These are phyloP conservation scores for Pseudopediastrum boryanum DNA, from an alignment of 139 green algal genomes.

Conservation along the genomic window DNA sequence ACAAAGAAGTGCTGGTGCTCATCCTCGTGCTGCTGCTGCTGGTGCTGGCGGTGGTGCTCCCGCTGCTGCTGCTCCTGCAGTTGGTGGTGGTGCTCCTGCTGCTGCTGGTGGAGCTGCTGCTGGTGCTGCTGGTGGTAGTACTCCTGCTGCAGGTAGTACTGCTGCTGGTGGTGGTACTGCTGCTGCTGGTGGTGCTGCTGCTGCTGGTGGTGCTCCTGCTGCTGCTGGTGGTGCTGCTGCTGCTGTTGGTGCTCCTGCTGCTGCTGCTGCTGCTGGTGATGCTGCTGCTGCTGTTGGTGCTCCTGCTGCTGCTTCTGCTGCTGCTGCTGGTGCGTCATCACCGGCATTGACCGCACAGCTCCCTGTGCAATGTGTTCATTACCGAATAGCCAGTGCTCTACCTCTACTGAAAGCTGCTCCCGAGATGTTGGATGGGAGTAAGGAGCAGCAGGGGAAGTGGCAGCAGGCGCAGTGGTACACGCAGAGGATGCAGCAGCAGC, in stretches of 20 bases:
- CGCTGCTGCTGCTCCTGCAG: slow-evolving; percentile 1
- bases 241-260: slow-evolving; percentile 1
- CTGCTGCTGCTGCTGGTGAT: neutral
- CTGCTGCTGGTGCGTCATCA: neutral
- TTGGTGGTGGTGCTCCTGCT: neutral
- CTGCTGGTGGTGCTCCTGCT: neutral
- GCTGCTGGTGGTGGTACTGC: neutral
- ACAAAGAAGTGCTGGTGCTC: no score
- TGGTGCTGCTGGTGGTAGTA: neutral
- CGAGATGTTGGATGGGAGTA: neutral
- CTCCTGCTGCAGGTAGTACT: neutral
- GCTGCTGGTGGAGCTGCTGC: neutral
- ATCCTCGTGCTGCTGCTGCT: neutral
- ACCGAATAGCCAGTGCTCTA: neutral
- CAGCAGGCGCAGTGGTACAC: no score
- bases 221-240: neutral
- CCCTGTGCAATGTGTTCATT: neutral
- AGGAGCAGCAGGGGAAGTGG: neutral
- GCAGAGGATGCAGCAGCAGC: no score
- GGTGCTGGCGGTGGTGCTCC: no score
- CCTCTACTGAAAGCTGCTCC: neutral
- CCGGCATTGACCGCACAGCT: neutral
- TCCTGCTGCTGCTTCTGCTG: neutral
- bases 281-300: neutral
- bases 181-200: neutral